Evolutionary conservation across 306 rosid genomes (phyloP).

Genomic region (Castanea crenata): DNA sequence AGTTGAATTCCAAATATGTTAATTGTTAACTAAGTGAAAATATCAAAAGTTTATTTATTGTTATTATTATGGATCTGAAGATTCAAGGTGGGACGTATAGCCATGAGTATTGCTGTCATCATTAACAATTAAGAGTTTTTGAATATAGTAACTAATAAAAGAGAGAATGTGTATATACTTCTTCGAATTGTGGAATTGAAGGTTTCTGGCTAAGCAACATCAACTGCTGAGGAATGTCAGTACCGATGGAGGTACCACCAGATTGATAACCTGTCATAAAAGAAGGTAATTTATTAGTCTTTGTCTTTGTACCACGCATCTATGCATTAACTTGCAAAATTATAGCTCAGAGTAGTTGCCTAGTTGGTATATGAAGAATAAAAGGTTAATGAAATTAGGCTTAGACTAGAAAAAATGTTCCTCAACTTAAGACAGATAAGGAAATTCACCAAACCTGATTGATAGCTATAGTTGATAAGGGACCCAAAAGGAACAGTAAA

Average conservation of each 20-base stretch:
- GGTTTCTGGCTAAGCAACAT: constrained; percentile 28
- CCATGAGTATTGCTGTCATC: not conserved
- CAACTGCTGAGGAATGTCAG: constrained; percentile 35
- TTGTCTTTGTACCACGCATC: not conserved
- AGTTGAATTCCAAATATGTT: not conserved
- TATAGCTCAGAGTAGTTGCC: not conserved
- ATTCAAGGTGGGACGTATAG: too few relatives aligned
- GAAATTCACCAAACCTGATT: constrained; percentile 49
- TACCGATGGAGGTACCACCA: constrained; percentile 18
- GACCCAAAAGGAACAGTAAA: constrained; percentile 30
- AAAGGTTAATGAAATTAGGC: constrained; percentile 10
- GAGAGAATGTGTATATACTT: constrained; percentile 9
- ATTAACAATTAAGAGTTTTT: not conserved
- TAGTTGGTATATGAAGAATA: not conserved
- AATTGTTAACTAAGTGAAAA: not conserved
- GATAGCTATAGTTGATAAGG: constrained; percentile 27
- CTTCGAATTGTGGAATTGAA: constrained; percentile 32
- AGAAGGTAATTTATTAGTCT: not conserved
- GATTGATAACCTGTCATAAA: constrained; percentile 26
- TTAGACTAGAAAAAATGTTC: constrained; percentile 15
- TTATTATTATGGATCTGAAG: not conserved
- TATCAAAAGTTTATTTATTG: not conserved
- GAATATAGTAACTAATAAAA: too few relatives aligned
- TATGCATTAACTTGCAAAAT: constrained; percentile 12
- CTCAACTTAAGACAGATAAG: not conserved